Conservation (phyloP, 192 early-diverging fungal species). For the Entomortierella beljakovae region DNA sequence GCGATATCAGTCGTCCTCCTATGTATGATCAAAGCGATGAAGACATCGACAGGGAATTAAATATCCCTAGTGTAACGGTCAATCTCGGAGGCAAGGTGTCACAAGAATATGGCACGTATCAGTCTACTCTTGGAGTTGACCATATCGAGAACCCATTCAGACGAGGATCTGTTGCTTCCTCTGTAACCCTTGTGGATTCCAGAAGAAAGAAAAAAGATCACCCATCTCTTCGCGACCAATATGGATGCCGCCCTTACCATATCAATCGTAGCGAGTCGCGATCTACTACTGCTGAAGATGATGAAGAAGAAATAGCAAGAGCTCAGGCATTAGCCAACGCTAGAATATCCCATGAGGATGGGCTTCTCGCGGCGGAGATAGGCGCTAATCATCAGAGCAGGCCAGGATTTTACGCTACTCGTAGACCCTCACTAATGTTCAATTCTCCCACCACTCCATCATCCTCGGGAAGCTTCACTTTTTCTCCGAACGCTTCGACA, state of each 20-base stretch:
- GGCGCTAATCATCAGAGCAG: too few relatives aligned
- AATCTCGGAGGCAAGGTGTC: too few relatives aligned
- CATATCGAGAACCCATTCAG: not conserved
- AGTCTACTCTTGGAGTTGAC: not conserved
- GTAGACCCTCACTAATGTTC: too few relatives aligned
- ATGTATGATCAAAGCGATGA: not conserved
- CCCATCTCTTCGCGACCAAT: not conserved
- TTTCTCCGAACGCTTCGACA: too few relatives aligned
- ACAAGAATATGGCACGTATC: too few relatives aligned
- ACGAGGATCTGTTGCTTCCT: not conserved
- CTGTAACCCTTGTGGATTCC: not conserved
- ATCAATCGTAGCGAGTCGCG: not conserved
- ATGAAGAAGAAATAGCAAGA: slow-evolving; percentile 4
- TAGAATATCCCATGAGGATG: not conserved
- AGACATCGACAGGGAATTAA: too few relatives aligned
- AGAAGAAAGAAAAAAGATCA: not conserved
- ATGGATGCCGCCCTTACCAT: not conserved
- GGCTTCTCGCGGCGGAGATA: not conserved
- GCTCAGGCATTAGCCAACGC: not conserved
- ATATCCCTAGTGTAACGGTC: too few relatives aligned
- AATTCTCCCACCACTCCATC: too few relatives aligned
- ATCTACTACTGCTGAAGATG: not conserved
- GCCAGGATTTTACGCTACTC: too few relatives aligned
- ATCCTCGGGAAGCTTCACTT: too few relatives aligned
- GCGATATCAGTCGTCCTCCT: not conserved